Base-by-base conservation (phyloP, 139 green algal species). In the Pleodorina starrii region DNA sequence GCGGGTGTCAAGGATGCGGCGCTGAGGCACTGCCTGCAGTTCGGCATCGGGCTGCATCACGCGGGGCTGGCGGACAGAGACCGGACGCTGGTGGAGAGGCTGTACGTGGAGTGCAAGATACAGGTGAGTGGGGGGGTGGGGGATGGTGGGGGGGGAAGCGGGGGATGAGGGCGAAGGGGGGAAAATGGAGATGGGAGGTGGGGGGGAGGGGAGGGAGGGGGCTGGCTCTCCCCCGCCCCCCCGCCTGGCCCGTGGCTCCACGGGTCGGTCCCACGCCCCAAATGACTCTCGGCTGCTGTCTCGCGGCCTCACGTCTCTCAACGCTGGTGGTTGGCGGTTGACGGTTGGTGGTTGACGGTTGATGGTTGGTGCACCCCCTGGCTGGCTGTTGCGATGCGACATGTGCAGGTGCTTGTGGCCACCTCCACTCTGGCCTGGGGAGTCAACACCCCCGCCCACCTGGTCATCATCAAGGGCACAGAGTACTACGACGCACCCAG, bases 11-110 rank as follows among this genome's bases (percentile, higher is more conserved):
- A 94, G 81, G 94, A 94, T 69, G 71, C 89, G 48, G 87, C 83
- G 44, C 83, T 88, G 66, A 59, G 82, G 27, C 82, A 76, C 63
- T 85, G 88, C 69, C 60, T 99, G 77, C 95, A 97, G 88, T 99
- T 99, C 94, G 98, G 98, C 44, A 98, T 99, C 57, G 98, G 98
- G 12, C 92, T 99, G 92, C 98, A 99, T 90, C 98, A 99, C 86
- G 98, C 98, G 3, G 98, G 98, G 1, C 94, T 99, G 35, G 90
- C 73, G 7, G 94, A 99, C 46, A 40, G 73, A 23, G 98, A 99
- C 94, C 90, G 97, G 1, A 89, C 90, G 14, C 80, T 98, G 12
- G 96, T 98, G 42, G 98, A 99, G 94, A 27, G 88, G 44, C 95
- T 99, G 38, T 99, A 97, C 81, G 94, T 97, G 42, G 94, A 94